These are phyloP conservation scores for Juglanconis oblonga DNA, from an alignment of 2,329 filamentous ascomycete species.

Conservation along the genomic window DNA sequence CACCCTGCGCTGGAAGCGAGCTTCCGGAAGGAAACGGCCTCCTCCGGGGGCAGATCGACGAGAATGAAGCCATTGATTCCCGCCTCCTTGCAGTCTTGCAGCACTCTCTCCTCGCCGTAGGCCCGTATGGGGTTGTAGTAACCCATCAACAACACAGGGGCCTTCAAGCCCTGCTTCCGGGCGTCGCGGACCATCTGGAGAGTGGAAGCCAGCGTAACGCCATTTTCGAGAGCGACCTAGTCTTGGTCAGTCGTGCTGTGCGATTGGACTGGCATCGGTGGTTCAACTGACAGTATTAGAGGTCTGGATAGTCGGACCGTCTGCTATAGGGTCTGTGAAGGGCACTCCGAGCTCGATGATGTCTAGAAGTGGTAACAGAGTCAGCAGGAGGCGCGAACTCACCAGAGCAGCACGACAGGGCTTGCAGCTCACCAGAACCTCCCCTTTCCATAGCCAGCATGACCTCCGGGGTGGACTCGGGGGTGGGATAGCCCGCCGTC, in stretches of 20 bases:
- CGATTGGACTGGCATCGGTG: background rate
- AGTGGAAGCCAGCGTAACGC: constrained; percentile 76
- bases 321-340: constrained; percentile 97
- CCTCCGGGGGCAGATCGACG: constrained; percentile 92
- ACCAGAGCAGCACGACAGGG: background rate
- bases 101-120: constrained; percentile 88
- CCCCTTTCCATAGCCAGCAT: constrained; percentile 88
- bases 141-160: constrained; percentile 91
- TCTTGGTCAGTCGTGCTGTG: constrained; percentile 5
- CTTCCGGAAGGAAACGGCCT: constrained; percentile 87
- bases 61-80: constrained; percentile 96
- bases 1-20: constrained; percentile 75
- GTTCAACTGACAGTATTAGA: constrained; percentile 71
- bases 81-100: constrained; percentile 78
- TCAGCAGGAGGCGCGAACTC: background rate
- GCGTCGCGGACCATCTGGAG: constrained; percentile 83
- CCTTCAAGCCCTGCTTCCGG: constrained; percentile 70
- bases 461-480: constrained; percentile 79
- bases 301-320: constrained; percentile 94
- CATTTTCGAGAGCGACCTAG: constrained; percentile 73
- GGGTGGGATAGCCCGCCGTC: constrained; percentile 85
- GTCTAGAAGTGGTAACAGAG: constrained; percentile 49
- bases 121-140: constrained; percentile 97
- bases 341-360: constrained; percentile 94
- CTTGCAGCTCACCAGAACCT: constrained; percentile 66